phyloP scores from a whole-genome alignment of 148 eudicot species.

The Mesembryanthemum crystallinum region DNA sequence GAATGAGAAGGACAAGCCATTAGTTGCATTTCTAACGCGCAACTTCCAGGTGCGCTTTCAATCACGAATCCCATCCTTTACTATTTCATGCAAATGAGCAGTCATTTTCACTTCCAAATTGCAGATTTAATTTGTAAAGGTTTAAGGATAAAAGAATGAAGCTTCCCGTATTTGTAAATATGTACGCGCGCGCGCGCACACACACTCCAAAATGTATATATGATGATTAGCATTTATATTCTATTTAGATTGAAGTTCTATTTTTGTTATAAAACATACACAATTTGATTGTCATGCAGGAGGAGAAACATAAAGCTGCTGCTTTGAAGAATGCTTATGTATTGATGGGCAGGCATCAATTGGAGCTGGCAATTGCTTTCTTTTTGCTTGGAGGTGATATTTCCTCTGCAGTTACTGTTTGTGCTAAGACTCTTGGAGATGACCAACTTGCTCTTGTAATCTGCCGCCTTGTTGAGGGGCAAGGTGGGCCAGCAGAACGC shows the following conservation, averaged over 20 bases:
- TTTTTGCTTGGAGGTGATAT: slow-evolving; percentile 97
- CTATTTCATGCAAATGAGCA: neutral
- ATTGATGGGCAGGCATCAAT: slow-evolving; percentile 91
- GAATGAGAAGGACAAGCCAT: slow-evolving; percentile 93
- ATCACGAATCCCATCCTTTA: neutral
- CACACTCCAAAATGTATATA: neutral
- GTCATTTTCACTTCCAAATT: neutral
- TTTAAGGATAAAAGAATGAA: no score
- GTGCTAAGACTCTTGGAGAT: slow-evolving; percentile 96
- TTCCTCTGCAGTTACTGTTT: slow-evolving; percentile 75
- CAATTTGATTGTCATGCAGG: slow-evolving; percentile 43
- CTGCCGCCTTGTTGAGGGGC: slow-evolving; percentile 89
- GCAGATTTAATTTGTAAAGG: no score
- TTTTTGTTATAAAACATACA: neutral
- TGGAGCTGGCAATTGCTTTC: slow-evolving; percentile 91
- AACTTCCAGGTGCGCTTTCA: slow-evolving; percentile 71
- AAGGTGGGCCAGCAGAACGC: slow-evolving; percentile 64
- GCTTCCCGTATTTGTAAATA: no score
- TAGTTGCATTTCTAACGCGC: slow-evolving; percentile 84
- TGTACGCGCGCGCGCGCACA: neutral
- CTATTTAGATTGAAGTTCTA: neutral
- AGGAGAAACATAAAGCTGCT: slow-evolving; percentile 93
- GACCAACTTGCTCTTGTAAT: slow-evolving; percentile 95
- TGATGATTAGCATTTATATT: neutral
- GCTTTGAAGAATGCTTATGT: slow-evolving; percentile 98